Evolutionary conservation across 2,329 filamentous ascomycete species (phyloP), one percentile per base, ranked within the genome.

Genomic region (Chaetomium sp.): DNA sequence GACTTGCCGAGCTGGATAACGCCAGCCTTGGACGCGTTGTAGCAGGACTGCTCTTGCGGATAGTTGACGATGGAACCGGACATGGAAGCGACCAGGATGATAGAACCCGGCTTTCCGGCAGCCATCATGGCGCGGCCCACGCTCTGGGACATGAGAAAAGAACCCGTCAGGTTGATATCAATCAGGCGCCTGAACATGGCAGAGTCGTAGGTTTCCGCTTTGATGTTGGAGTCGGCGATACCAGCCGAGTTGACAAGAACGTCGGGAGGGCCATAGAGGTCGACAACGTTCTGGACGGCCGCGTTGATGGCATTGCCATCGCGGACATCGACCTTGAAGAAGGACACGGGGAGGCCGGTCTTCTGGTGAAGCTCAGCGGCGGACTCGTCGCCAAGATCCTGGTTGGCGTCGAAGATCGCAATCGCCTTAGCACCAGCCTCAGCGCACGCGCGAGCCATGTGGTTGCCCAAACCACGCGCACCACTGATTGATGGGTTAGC

Each of bases 61-160:
- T 85, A 91, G 81, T 92, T 92, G 79, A 91, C 88, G 61, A 92
- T 84, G 74, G 84, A 82, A 62, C 88, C 89, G 49, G 86, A 89
- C 88, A 92, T 91, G 66, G 85, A 89, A 36, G 86, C 87, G 52
- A 91, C 82, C 59, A 90, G 81, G 66, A 91, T 79, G 67, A 91
- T 87, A 66, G 81, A 86, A 43, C 88, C 88, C 10, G 84, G 82
- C 72, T 84, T 85, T 66, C 80, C 78, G 54, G 82, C 80, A n/a
- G 78, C 75, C 72, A 91, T 90, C 86, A 90, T 90, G 64, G 81
- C 76, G 54, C 81, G 81, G 43, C 84, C 86, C 32, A 87, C 81
- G n/a, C 85, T 75, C 73, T 90, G 86, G 14, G 86, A 79, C 76
- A 89, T 85, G 61, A 91, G 76, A 79, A 91, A 91, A 4, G 86